Conservation (phyloP, 2,329 filamentous ascomycete genomes). For the Domatiomyces globalis region DNA sequence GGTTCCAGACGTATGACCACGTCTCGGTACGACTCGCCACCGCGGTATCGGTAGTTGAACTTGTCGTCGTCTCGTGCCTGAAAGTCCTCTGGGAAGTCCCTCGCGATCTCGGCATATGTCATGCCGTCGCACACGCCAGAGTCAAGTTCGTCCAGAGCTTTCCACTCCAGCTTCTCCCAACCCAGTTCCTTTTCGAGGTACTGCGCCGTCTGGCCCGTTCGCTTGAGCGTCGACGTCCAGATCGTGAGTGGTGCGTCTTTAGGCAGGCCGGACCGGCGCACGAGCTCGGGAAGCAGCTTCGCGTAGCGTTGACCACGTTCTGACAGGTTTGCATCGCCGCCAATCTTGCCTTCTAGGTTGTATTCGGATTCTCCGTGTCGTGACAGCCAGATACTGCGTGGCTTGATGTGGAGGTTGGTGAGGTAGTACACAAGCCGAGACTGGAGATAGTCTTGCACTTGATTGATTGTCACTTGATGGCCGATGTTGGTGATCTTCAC, state of each 20-base stretch:
- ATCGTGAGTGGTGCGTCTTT: conserved; percentile 48
- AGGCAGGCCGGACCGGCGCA: conserved; percentile 74
- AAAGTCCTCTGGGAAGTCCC: conserved; percentile 87
- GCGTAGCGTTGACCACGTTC: conserved; percentile 79
- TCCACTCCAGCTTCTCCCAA: conserved; percentile 96
- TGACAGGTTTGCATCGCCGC: conserved; percentile 79
- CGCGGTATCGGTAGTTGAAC: conserved; percentile 97
- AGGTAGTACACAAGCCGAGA: conserved; percentile 95
- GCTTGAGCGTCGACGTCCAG: conserved; percentile 62
- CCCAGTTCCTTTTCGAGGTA: conserved; percentile 54
- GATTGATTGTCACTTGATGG: conserved; percentile 93
- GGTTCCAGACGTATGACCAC: conserved; percentile 95
- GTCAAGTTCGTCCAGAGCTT: conserved; percentile 92
- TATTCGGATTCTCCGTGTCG: conserved; percentile 92
- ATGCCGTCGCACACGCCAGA: conserved; percentile 92
- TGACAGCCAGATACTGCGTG: conserved; percentile 90
- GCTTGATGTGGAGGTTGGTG: conserved; percentile 96
- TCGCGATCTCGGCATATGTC: conserved; percentile 89
- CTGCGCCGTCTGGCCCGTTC: conserved; percentile 82
- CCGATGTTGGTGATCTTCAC: conserved; percentile 96
- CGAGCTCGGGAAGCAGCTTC: conserved; percentile 65
- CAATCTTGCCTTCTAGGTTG: conserved; percentile 81
- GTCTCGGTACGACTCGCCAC: conserved; percentile 89
- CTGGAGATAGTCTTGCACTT: conserved; percentile 91
- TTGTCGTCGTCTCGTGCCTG: conserved; percentile 92